Evolutionary conservation across 441 rosid genomes (phyloP).

Genomic region (Brassica balearica): DNA sequence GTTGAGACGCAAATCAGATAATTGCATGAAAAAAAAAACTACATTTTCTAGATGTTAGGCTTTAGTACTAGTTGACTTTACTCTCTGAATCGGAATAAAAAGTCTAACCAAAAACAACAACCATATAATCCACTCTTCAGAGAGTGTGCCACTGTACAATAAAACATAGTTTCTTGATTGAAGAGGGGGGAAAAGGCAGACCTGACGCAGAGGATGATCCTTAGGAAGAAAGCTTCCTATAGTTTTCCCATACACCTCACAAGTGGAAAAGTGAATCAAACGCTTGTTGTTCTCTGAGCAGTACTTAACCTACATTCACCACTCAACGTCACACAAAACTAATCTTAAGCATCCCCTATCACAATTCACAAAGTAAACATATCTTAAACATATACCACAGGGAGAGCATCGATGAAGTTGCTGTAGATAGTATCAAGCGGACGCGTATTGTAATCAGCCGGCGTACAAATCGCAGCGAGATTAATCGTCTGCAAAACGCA

Average conservation of each 20-base stretch:
- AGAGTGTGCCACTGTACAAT: not conserved
- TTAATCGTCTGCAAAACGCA: constrained; percentile 66
- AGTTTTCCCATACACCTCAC: constrained; percentile 98
- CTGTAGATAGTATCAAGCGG: constrained; percentile 98
- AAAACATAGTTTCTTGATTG: not conserved
- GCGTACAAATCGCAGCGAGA: constrained; percentile 99
- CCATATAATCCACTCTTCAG: not conserved
- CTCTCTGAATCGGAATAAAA: not conserved
- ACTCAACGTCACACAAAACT: constrained; percentile 24
- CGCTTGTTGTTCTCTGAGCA: constrained; percentile 99
- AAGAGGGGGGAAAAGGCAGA: constrained; percentile 34
- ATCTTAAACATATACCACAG: constrained; percentile 65
- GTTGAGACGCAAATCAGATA: not conserved
- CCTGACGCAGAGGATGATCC: constrained; percentile 96
- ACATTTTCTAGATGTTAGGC: constrained; percentile 3
- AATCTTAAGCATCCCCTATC: not conserved
- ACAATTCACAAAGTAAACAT: not conserved
- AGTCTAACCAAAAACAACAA: not conserved
- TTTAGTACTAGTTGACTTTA: not conserved
- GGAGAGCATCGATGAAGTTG: constrained; percentile 97
- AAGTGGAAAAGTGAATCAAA: constrained; percentile 95
- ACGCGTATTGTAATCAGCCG: constrained; percentile 98
- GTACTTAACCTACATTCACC: constrained; percentile 76
- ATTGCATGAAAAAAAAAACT: not conserved
- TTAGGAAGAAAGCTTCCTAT: constrained; percentile 95